Percentiles rank a stretch among this genome's conserved stretches.
These are phyloP conservation scores for Coelastrella sp. DNA, from an alignment of 139 green algal genomes.

Conservation along the genomic window DNA sequence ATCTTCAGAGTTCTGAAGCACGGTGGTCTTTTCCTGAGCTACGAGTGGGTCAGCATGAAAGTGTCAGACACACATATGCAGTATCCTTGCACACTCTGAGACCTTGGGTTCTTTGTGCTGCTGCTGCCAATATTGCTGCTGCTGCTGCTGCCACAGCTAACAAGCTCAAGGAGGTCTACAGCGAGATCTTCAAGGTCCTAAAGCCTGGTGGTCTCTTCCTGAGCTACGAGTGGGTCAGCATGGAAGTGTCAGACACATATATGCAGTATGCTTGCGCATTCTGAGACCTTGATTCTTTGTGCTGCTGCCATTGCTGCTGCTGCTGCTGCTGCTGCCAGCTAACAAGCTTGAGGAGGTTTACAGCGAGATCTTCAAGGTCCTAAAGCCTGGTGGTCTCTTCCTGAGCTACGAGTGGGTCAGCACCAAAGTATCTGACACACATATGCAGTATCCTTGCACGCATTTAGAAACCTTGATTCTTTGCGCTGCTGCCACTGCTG, in stretches of 20 bases:
- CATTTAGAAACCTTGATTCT: neutral
- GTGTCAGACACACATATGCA: neutral
- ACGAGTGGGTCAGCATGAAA: constrained; percentile 97
- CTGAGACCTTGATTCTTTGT: too few species aligned
- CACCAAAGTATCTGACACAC: too few species aligned
- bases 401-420: too few species aligned
- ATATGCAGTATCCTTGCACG: too few species aligned
- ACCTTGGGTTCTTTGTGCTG: neutral
- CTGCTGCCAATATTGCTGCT: neutral
- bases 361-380: too few species aligned
- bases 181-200: constrained; percentile 92
- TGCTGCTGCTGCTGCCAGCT: too few species aligned
- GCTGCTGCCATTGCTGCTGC: too few species aligned
- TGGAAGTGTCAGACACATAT: too few species aligned
- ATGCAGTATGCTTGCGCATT: too few species aligned
- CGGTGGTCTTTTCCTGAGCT: constrained; percentile 88
- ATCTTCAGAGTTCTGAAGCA: constrained; percentile 96
- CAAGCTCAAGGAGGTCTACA: constrained; percentile 87
- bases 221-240: constrained; percentile 95
- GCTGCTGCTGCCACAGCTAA: constrained; percentile 48
- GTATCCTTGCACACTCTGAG: neutral
- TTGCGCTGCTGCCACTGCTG: neutral
- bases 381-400: too few species aligned
- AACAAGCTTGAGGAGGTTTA: too few species aligned
- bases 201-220: constrained; percentile 94